Conservation (phyloP, 345 rosid species). For the Populus ilicifolia region DNA sequence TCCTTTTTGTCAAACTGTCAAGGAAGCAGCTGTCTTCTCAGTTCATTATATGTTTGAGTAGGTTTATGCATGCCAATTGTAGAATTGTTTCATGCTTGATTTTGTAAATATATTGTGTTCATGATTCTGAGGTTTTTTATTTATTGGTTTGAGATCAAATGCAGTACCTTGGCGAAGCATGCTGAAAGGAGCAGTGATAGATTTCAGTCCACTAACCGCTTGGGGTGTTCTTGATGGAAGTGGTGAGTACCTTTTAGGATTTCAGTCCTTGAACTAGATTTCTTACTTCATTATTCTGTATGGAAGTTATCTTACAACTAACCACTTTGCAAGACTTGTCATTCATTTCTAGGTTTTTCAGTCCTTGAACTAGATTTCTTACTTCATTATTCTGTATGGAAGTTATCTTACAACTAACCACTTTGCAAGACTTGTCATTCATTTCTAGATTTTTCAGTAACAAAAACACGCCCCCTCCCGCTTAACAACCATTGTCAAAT, state of each 20-base stretch:
- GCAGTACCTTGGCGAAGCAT: conserved; percentile 78
- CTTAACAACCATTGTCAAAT: no score
- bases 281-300: background rate
- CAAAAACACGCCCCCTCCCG: no score
- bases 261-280: background rate
- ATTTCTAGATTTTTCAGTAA: no score
- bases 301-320: no score
- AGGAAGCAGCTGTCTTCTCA: background rate
- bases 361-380: background rate
- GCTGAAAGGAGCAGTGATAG: conserved; percentile 46
- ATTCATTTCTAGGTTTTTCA: background rate
- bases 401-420: no score
- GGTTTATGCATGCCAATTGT: background rate
- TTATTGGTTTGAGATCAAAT: conserved; percentile 46
- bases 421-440: background rate
- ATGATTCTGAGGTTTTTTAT: background rate
- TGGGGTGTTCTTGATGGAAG: conserved; percentile 65
- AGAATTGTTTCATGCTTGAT: background rate
- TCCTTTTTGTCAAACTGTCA: background rate
- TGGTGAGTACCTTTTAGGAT: conserved; percentile 39
- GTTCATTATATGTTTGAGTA: background rate
- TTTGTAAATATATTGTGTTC: background rate
- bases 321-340: background rate
- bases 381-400: background rate
- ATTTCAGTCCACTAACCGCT: conserved; percentile 4